Evolutionary conservation across 192 early-diverging fungal genomes (phyloP).

Genomic region (Coemansia sp.): DNA sequence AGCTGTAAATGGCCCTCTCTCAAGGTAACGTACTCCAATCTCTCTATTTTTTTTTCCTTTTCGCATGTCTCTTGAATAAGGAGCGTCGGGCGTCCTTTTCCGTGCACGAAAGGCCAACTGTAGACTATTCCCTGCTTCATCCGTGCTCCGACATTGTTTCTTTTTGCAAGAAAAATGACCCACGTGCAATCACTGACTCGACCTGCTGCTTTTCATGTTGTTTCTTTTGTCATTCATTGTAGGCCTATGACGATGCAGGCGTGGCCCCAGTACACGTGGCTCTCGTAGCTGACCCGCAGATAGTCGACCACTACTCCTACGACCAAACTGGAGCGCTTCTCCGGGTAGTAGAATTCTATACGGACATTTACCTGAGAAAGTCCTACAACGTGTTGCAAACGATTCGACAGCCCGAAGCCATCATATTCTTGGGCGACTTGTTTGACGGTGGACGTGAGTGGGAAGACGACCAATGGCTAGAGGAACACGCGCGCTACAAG

Average conservation of each 20-base stretch:
- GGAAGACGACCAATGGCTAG: slow-evolving; percentile 59
- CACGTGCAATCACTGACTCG: slow-evolving; percentile 4
- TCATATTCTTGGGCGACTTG: slow-evolving; percentile 86
- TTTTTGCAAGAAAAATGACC: background rate
- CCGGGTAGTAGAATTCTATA: slow-evolving; percentile 73
- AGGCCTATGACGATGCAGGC: slow-evolving; percentile 8
- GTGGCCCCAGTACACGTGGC: slow-evolving; percentile 53
- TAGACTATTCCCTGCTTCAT: background rate
- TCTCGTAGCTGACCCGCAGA: slow-evolving; percentile 90
- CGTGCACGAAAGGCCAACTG: background rate
- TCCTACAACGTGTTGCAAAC: slow-evolving; percentile 71
- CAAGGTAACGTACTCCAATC: slow-evolving; percentile 4
- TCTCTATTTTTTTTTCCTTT: background rate
- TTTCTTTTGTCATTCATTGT: background rate
- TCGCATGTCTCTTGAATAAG: background rate
- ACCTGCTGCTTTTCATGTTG: background rate
- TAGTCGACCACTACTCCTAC: slow-evolving; percentile 92
- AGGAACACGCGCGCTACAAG: slow-evolving; percentile 62
- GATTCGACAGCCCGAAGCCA: slow-evolving; percentile 62
- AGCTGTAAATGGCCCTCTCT: slow-evolving; percentile 38
- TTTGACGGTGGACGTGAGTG: slow-evolving; percentile 78
- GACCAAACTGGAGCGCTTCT: slow-evolving; percentile 66
- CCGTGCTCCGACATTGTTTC: background rate
- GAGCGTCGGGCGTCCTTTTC: background rate
- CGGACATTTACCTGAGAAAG: slow-evolving; percentile 83